Base-by-base conservation (phyloP, 2,329 filamentous ascomycete genomes). In the Calonectria hawksworthii region DNA sequence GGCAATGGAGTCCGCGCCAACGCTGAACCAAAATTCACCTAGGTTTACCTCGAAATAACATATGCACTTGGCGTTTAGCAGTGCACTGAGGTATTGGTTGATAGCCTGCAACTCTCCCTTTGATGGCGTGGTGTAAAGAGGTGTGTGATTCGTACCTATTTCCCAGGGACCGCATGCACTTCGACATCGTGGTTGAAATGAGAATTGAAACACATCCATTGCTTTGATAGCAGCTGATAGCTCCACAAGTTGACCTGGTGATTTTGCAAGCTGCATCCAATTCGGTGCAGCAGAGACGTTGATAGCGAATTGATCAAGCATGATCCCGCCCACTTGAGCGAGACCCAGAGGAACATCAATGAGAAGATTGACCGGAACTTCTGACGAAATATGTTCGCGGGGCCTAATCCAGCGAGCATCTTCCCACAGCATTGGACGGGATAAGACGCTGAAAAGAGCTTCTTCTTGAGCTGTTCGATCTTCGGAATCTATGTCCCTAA, bases 341-440 rank as follows among this genome's bases (percentile, higher is more conserved):
- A 70, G 18, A 1, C 28, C 16, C 2, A 70, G 7, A 16, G 68
- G 68, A 36, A 70, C 52, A n/a, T 52, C 41, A 10, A 63, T 10
- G 2, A 70, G 30, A 28, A 63, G 68, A 26, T 70, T 50, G n/a
- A 70, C 38, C 11, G 68, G 68, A 4, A 70, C 54, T 5, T n/a
- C 21, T 2, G 41, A 28, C 5, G 54, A 63, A 8, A 51, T 63
- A 2, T 51, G 28, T n/a, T n/a, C 30, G 0, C 26, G 41, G 11
- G 68, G 52, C 30, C 28, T 63, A 16, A 70, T 51, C 68, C 68
- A 70, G 18, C 54, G 68, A 16, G 28, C 23, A 36, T 70, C 54
- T 23, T 70, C 68, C 68, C 68, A 70, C 1, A 63, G 28, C 52
- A 70, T 70, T 30, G 68, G 68, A 1, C 68, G 54, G 10, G 68